These are phyloP conservation scores for Encephalitozoon intestinalis DNA, from an alignment of 371 early-diverging fungal species.

Conservation along the genomic window DNA sequence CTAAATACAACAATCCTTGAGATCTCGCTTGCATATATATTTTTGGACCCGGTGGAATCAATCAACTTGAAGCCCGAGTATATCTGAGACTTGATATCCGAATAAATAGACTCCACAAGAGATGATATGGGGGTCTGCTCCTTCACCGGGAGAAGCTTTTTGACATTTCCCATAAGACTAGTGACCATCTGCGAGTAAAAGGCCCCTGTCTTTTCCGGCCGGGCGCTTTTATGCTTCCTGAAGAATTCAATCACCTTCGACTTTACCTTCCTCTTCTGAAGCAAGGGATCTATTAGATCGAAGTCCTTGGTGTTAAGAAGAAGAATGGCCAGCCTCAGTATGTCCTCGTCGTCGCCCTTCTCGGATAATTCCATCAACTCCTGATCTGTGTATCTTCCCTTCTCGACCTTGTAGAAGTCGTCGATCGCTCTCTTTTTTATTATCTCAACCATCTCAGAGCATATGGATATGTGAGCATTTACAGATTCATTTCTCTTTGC, in stretches of 20 bases:
- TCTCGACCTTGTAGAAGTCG: slow-evolving; percentile 81
- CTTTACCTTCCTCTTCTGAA: slow-evolving; percentile 47
- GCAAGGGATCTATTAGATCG: slow-evolving; percentile 37
- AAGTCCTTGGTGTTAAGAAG: slow-evolving; percentile 22
- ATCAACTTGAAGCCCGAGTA: slow-evolving; percentile 1
- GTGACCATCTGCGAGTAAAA: slow-evolving; percentile 15
- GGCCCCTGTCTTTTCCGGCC: not conserved
- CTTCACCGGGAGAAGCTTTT: slow-evolving; percentile 47
- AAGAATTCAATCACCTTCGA: slow-evolving; percentile 25
- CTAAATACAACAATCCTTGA: slow-evolving; percentile 53
- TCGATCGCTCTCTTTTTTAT: slow-evolving; percentile 89
- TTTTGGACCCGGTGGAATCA: not conserved
- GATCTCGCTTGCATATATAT: slow-evolving; percentile 29
- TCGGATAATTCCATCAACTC: slow-evolving; percentile 45
- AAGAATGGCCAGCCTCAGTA: slow-evolving; percentile 47
- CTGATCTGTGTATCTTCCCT: slow-evolving; percentile 64
- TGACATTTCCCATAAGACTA: slow-evolving; percentile 46
- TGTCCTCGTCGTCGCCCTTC: slow-evolving; percentile 48
- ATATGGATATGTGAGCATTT: slow-evolving; percentile 95
- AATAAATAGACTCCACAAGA: slow-evolving; percentile 42
- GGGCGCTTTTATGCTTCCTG: not conserved
- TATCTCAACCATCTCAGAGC: slow-evolving; percentile 73
- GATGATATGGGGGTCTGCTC: slow-evolving; percentile 39
- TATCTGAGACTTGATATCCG: slow-evolving; percentile 16
- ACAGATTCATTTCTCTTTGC: slow-evolving; percentile 82